Evolutionary conservation across 2,329 filamentous ascomycete genomes (phyloP), one percentile per base, ranked within the genome.

Genomic region (Venturiaceae sp.): DNA sequence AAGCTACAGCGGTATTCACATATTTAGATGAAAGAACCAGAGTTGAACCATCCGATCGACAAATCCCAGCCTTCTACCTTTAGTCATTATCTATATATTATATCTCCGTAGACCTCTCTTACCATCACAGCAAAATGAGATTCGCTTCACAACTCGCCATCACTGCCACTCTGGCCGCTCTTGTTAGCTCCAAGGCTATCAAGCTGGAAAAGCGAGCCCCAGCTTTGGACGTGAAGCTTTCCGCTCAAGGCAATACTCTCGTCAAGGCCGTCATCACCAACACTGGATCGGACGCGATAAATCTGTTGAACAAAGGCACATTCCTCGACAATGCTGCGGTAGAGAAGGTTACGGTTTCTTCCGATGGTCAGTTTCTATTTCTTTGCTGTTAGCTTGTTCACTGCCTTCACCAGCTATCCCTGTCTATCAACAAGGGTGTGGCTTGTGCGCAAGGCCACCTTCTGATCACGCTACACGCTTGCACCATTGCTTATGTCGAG

Each of bases 251-350:
- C 60, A 82, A 82, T 70, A 76, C 78, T n/a, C 73, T 72, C 57
- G 73, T 83, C 63, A 80, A 80, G 70, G 77, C 79, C 32, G 69
- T 71, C 50, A 72, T 83, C 60, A 81, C 76, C 63, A 83, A 83
- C 73, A 79, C 71, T 33, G 80, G 79, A 50, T 71, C 71, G 50
- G 71, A 69, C 52, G 72, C 72, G 59, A 66, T 83, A 62, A 80
- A 80, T 68, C 65, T 83, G 28, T 70, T 83, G 62, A 81, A 76
- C 71, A 74, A 75, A 46, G 80, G 80, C 34, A 80, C 77, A 56
- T 76, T 83, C 63, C 69, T 83, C 53, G 72, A 73, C 37, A 66
- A 73, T 5, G 52, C 21, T n/a, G 73, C 78, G 2, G 75, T 82
- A 33, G 76, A 83, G 71, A 82, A 81, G 72, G 74, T 80, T 30